Base-by-base conservation (phyloP, 352 stramenopile genomes). In the Sclerospora graminicola region DNA sequence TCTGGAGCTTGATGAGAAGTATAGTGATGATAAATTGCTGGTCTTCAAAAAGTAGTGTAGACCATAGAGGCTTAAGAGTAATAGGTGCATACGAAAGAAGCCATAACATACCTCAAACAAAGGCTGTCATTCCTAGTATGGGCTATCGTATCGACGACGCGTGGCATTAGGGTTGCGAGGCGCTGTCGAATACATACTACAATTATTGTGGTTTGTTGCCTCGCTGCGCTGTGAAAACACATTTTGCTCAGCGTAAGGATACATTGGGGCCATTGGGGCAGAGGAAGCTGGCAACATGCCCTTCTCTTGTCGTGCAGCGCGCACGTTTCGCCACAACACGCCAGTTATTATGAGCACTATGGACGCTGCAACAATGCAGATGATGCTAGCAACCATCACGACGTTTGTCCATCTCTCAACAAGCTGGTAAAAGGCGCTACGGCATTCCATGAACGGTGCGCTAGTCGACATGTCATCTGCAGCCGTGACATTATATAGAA, bases 381-480 rank as follows among this genome's bases (percentile, higher is more conserved):
- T 61, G 43, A 88, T 64, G 23, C 57, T 62, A 20, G 48, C 58
- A 8, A 75, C 57, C 52, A 84, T 62, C 8, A 87, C 42, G 11
- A 82, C 60, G 46, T 62, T 75, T 30, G 63, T 82, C 67, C 72
- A 91, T 45, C 83, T 86, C 42, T 64, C 52, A 31, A 89, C 62
- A 13, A 91, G 61, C 4, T 64, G 40, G 27, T 86, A 77, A 42
- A 89, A 82, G 1, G 60, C 46, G 8, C 45, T 37, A 43, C 76
- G 76, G 38, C 80, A 91, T 40, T 77, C 60, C 33, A 71, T 57
- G 69, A 86, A 91, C 6, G 78, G 78, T 8, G 76, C 60, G 14
- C 33, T 67, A 9, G 28, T 58, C 7, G 50, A 64, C 56, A 68
- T 70, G 27, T 65, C 57, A 41, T 69, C 63, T 10, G 52, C 61